phyloP scores from a whole-genome alignment of 164 flowering plant genomes.

The Platanus orientalis region DNA sequence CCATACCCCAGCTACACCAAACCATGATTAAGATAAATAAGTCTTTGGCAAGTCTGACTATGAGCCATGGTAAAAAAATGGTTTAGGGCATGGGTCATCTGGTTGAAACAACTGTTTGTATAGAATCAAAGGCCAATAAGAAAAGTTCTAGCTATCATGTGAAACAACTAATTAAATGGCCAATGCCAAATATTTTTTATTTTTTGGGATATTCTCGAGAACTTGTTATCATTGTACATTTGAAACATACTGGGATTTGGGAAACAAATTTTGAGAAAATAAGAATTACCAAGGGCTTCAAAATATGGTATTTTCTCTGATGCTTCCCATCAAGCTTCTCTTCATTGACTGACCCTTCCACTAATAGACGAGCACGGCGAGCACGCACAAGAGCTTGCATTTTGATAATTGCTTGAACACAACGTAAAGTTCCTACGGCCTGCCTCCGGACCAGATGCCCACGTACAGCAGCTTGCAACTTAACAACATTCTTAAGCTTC shows the following conservation, averaged over 20 bases:
- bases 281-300: constrained; percentile 34
- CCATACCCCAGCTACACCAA: too few relatives aligned
- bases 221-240: too few relatives aligned
- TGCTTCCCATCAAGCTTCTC: constrained; percentile 21
- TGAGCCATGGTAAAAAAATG: too few relatives aligned
- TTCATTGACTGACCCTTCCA: constrained; percentile 25
- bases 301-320: constrained; percentile 8
- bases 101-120: background rate
- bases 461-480: constrained; percentile 92
- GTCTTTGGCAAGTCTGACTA: too few relatives aligned
- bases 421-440: constrained; percentile 81
- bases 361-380: constrained; percentile 38
- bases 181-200: background rate
- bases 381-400: constrained; percentile 92
- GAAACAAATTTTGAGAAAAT: too few relatives aligned
- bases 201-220: too few relatives aligned
- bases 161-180: background rate
- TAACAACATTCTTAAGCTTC: constrained; percentile 59
- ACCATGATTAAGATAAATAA: too few relatives aligned
- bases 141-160: background rate
- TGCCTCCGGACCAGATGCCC: constrained; percentile 86
- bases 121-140: too few relatives aligned
- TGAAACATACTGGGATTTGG: too few relatives aligned
- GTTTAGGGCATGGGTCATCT: too few relatives aligned
- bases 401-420: constrained; percentile 83